Percentiles rank a stretch among this genome's conserved stretches.
phyloP scores from a whole-genome alignment of 306 rosid species.

The Myrica gale region DNA sequence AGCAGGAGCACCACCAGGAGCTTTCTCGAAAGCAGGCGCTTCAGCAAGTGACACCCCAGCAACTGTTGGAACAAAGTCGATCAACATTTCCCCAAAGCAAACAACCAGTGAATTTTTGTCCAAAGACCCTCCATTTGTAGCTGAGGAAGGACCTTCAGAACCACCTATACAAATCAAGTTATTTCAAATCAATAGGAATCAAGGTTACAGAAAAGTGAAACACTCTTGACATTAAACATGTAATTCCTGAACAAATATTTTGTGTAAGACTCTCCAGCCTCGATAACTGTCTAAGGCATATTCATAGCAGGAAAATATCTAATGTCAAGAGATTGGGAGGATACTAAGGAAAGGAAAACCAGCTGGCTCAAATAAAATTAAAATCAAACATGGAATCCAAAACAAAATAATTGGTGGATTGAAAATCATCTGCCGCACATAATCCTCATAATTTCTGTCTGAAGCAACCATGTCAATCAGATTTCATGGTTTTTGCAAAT shows the following conservation, averaged over 20 bases:
- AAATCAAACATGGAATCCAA: not conserved
- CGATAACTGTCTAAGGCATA: not conserved
- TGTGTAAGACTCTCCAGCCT: not conserved
- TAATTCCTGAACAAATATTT: slow-evolving; percentile 5
- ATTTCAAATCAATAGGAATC: slow-evolving; percentile 30
- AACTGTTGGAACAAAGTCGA: slow-evolving; percentile 87
- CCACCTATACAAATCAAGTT: slow-evolving; percentile 35
- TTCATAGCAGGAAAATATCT: not conserved
- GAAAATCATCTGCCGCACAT: slow-evolving; percentile 3
- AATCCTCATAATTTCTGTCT: not conserved
- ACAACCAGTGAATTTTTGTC: slow-evolving; percentile 56
- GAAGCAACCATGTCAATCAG: not conserved
- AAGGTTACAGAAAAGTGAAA: slow-evolving; percentile 7
- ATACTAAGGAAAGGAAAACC: not conserved
- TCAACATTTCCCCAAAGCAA: slow-evolving; percentile 77
- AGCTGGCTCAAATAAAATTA: not conserved
- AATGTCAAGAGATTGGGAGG: not conserved
- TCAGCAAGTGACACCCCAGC: slow-evolving; percentile 89
- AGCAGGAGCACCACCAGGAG: slow-evolving; percentile 98
- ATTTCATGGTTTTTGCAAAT: slow-evolving; percentile 4
- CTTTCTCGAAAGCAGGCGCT: slow-evolving; percentile 88
- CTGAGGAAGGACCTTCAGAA: slow-evolving; percentile 24
- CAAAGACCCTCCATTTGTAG: slow-evolving; percentile 22
- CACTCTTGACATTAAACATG: slow-evolving; percentile 1
- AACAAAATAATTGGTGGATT: not conserved